These are phyloP conservation scores for Spirogloea muscicola DNA, from an alignment of 139 green algal species.

Conservation along the genomic window DNA sequence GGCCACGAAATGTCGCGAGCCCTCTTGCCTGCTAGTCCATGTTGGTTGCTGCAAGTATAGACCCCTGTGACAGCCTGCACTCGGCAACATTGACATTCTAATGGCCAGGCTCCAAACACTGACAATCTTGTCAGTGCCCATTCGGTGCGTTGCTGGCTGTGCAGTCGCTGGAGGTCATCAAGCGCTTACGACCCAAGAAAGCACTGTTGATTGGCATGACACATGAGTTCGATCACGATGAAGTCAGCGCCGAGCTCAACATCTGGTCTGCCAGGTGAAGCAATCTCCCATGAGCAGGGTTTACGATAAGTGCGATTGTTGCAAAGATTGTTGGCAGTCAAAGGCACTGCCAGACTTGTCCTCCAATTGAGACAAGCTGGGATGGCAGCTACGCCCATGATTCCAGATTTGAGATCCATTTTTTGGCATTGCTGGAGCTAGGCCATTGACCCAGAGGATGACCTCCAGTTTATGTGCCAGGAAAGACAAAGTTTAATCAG, in stretches of 20 bases:
- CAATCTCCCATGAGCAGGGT: neutral
- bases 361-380: neutral
- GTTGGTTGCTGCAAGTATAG: neutral
- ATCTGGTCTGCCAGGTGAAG: conserved; percentile 9
- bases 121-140: no score
- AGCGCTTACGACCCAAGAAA: conserved; percentile 5
- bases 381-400: neutral
- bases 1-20: neutral
- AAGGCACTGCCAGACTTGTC: neutral
- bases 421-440: no score
- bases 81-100: neutral
- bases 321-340: no score
- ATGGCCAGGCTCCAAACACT: no score
- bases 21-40: neutral
- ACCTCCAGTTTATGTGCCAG: no score
- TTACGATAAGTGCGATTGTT: no score
- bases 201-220: conserved; percentile 35
- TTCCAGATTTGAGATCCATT: neutral
- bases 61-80: neutral
- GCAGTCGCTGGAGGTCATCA: conserved; percentile 35
- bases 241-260: conserved; percentile 13
- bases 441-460: no score
- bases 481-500: no score
- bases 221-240: conserved; percentile 37
- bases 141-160: no score